Conservation (phyloP, 306 rosid species). For the Betula pendula region DNA sequence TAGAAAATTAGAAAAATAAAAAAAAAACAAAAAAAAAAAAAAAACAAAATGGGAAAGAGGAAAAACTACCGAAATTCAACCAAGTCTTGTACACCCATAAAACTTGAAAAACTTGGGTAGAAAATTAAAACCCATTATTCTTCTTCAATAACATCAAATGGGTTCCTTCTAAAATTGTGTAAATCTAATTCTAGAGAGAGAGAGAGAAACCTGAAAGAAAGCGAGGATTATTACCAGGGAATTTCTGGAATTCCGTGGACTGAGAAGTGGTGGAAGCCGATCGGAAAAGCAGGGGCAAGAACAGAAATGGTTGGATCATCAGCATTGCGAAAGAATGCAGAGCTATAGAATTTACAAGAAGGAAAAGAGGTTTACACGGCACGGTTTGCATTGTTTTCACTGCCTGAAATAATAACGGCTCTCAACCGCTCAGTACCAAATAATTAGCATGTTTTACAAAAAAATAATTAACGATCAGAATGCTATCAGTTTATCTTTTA, state of each 20-base stretch:
- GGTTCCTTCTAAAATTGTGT: neutral
- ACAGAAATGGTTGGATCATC: constrained; percentile 2
- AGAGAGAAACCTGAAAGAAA: constrained; percentile 5
- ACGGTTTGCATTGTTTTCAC: neutral
- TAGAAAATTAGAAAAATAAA: too few species aligned
- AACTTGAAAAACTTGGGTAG: neutral
- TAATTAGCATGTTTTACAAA: too few species aligned
- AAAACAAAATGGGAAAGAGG: neutral
- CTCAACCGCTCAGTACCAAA: constrained; percentile 24
- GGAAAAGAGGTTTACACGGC: neutral
- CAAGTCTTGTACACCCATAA: neutral
- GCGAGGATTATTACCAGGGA: constrained; percentile 8
- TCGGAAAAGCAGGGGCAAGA: neutral
- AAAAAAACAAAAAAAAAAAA: too few species aligned
- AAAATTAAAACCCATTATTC: neutral
- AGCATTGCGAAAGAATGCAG: constrained; percentile 19
- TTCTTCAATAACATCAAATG: neutral
- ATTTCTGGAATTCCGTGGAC: constrained; percentile 4
- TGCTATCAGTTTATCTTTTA: too few species aligned
- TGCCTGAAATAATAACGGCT: constrained; percentile 6
- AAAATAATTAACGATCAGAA: too few species aligned
- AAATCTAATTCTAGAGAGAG: neutral
- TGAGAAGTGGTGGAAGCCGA: constrained; percentile 11
- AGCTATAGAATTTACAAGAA: neutral
- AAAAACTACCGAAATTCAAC: neutral